Percentiles rank a stretch among this genome's conserved stretches.
Conservation (phyloP, 345 rosid species). For the Physaria fendleri region DNA sequence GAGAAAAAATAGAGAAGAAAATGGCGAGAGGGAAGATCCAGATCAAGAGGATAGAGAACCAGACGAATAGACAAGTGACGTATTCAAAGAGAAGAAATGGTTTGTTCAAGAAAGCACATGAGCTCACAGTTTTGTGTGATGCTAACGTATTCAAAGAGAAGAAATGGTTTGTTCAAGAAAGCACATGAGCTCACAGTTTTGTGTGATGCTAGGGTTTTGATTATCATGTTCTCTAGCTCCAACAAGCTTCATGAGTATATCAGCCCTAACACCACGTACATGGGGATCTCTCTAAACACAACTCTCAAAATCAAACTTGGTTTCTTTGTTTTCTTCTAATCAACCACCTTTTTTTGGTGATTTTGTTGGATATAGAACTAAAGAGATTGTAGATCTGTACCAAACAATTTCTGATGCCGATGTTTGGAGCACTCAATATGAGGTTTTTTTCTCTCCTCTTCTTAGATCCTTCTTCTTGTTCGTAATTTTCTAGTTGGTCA, state of each 20-base stretch:
- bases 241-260: constrained; percentile 66
- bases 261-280: constrained; percentile 63
- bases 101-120: constrained; percentile 75
- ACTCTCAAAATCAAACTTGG: neutral
- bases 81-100: constrained; percentile 71
- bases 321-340: neutral
- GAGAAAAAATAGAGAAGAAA: too few relatives aligned
- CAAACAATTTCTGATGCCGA: constrained; percentile 51
- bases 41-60: too few relatives aligned
- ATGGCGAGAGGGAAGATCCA: too few relatives aligned
- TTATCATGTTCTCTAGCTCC: constrained; percentile 68
- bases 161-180: constrained; percentile 78
- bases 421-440: constrained; percentile 68
- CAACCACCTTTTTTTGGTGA: neutral
- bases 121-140: constrained; percentile 69
- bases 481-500: neutral
- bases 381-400: constrained; percentile 60
- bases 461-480: constrained; percentile 2
- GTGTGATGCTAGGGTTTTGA: constrained; percentile 71
- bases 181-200: constrained; percentile 74
- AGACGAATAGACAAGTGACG: constrained; percentile 76
- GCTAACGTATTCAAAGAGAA: constrained; percentile 67
- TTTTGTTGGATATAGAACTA: constrained; percentile 37
- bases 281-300: constrained; percentile 8
- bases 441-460: too few relatives aligned